Percentiles rank a stretch among this genome's conserved stretches.
Conservation (phyloP, 2,329 filamentous ascomycete species). For the Hypoxylon rubiginosum region DNA sequence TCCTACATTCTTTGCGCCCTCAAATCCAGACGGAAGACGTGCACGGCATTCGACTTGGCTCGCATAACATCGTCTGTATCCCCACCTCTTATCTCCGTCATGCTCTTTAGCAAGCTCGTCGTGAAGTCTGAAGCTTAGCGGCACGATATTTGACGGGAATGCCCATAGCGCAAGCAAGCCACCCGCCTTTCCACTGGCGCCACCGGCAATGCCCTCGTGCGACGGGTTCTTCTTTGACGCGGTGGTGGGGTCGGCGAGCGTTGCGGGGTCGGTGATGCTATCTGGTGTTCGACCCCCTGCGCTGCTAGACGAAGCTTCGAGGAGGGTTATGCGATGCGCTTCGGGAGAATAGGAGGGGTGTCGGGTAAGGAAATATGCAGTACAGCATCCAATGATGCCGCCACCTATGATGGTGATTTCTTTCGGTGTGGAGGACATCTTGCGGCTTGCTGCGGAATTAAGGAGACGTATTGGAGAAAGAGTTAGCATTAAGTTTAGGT, state of each 20-base stretch:
- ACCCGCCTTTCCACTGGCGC: slow-evolving; percentile 82
- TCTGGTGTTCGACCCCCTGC: slow-evolving; percentile 52
- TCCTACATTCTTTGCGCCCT: neutral
- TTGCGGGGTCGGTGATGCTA: slow-evolving; percentile 51
- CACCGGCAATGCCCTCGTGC: slow-evolving; percentile 72
- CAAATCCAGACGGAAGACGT: slow-evolving; percentile 47
- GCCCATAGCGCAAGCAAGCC: slow-evolving; percentile 81
- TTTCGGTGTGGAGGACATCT: slow-evolving; percentile 40
- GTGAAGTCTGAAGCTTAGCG: slow-evolving; percentile 78
- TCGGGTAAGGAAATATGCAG: slow-evolving; percentile 80
- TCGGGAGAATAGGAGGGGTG: slow-evolving; percentile 76
- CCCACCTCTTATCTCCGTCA: slow-evolving; percentile 76
- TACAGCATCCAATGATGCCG: slow-evolving; percentile 81
- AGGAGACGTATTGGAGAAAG: slow-evolving; percentile 25
- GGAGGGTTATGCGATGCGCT: slow-evolving; percentile 76
- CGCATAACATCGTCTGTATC: slow-evolving; percentile 67
- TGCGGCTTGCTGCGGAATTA: slow-evolving; percentile 20
- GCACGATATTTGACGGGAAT: slow-evolving; percentile 78
- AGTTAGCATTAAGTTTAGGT: slow-evolving; percentile 27
- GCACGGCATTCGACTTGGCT: slow-evolving; percentile 52
- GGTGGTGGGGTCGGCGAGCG: slow-evolving; percentile 47
- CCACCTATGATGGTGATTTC: slow-evolving; percentile 67
- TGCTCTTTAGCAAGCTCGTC: slow-evolving; percentile 77
- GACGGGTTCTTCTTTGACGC: slow-evolving; percentile 49
- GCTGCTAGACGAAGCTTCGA: slow-evolving; percentile 73